Conservation (phyloP, 768 basidiomycete species). For the Mycena haematopus region DNA sequence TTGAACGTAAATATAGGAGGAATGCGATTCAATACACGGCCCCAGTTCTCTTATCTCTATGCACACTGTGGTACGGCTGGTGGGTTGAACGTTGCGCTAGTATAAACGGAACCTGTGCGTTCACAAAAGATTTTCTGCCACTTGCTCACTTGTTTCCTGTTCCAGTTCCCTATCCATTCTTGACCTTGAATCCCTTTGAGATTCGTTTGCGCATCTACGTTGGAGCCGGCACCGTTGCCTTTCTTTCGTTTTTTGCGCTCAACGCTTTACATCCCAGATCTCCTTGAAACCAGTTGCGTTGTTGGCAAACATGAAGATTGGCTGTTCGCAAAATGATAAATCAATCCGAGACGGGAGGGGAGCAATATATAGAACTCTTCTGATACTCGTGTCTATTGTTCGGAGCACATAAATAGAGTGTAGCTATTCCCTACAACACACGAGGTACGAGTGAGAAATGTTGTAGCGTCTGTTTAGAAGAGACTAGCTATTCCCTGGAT, state of each 20-base stretch:
- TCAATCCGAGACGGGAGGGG: too few relatives aligned
- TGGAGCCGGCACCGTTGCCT: slow-evolving; percentile 55
- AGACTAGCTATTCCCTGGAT: too few relatives aligned
- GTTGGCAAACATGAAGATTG: too few relatives aligned
- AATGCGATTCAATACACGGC: slow-evolving; percentile 37
- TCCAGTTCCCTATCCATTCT: slow-evolving; percentile 84
- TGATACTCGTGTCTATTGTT: too few relatives aligned
- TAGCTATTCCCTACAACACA: too few relatives aligned
- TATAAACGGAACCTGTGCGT: slow-evolving; percentile 63
- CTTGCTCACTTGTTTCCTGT: slow-evolving; percentile 10
- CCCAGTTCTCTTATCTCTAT: slow-evolving; percentile 37
- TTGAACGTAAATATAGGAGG: slow-evolving; percentile 62
- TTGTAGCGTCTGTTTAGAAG: too few relatives aligned
- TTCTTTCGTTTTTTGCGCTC: slow-evolving; percentile 60
- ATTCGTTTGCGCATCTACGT: slow-evolving; percentile 67
- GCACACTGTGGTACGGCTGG: slow-evolving; percentile 55
- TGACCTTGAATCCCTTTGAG: slow-evolving; percentile 61
- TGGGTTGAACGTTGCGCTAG: slow-evolving; percentile 75
- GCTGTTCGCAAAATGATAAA: too few relatives aligned
- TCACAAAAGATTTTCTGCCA: slow-evolving; percentile 24
- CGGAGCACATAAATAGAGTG: too few relatives aligned
- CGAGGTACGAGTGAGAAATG: too few relatives aligned
- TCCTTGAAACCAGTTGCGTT: not conserved
- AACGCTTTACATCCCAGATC: slow-evolving; percentile 58
- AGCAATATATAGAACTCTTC: not conserved